Evolutionary conservation across 2,329 filamentous ascomycete genomes (phyloP), one percentile per base, ranked within the genome.

Genomic region (Cladosporium sp.): DNA sequence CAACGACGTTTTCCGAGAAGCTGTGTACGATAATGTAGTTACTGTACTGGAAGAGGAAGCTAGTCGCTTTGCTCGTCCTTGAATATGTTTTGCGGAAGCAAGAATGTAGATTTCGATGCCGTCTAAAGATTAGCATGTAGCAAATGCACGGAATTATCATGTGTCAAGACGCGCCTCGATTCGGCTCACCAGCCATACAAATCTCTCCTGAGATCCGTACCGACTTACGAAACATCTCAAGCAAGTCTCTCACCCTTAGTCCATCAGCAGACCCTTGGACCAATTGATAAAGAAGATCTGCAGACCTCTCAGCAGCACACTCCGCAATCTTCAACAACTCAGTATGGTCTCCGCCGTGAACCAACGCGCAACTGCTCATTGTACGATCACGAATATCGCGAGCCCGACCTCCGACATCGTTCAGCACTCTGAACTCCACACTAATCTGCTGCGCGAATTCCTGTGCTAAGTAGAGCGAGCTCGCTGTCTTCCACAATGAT

Each of bases 21-120:
- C 71, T 2, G 75, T 78, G 0, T 76, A 75, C 56, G 67, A 71
- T 8, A 70, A 69, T 8, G 74, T 78, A 2, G 70, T 78, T 0
- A 61, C 65, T 8, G 71, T 73, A 56, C 67, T 78, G 2, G 72
- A 76, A 44, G 70, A 76, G 46, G 74, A 73, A 11, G 67, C 69
- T 18, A 69, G 71, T 5, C 70, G 66, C 31, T 64, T 72, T 26
- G 33, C 33, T 60, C 26, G 28, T 56, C 18, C 26, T 31, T 35
- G 37, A 26, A 26, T 26, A 26, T 26, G 23, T 26, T 26, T 1
- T 26, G 23, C 23, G 23, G 23, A 26, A 26, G 23, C 23, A 26
- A 26, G 23, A 26, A 26, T 3, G 23, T 26, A 26, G 23, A 26
- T 26, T 26, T 26, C 3, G 23, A 26, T 26, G 23, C 23, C 23